Evolutionary conservation across 805 yeast genomes (phyloP).

Genomic region (Barnettozyma vustinii): DNA sequence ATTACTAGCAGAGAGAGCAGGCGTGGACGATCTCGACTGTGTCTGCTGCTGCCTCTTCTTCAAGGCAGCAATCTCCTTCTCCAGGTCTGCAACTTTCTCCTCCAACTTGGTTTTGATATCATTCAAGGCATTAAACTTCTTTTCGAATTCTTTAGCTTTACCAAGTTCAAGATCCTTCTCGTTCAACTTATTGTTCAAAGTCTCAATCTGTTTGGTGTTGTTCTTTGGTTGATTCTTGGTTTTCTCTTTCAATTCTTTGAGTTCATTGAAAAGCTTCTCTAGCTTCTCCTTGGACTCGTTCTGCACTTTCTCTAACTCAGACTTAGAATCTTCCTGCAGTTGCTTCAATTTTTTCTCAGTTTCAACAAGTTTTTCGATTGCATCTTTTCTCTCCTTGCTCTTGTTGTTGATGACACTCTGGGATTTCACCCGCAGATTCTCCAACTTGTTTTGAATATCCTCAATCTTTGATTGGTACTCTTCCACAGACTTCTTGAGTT

Average conservation of each 20-base stretch:
- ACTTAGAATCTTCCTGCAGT: constrained; percentile 8
- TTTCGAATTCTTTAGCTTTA: constrained; percentile 34
- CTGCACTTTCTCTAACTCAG: constrained; percentile 14
- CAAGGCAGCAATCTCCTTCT: constrained; percentile 10
- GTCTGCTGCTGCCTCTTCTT: constrained; percentile 6
- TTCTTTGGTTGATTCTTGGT: constrained; percentile 1
- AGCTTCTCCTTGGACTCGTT: constrained; percentile 1
- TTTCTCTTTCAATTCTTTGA: constrained; percentile 18
- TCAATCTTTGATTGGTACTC: constrained; percentile 19
- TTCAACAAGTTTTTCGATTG: constrained; percentile 15
- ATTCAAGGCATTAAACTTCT: constrained; percentile 29
- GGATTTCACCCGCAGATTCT: constrained; percentile 21
- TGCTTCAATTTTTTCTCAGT: constrained; percentile 13
- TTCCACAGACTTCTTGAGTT: constrained; percentile 28
- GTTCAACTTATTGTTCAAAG: constrained; percentile 18
- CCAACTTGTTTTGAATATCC: constrained; percentile 20
- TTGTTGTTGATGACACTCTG: constrained; percentile 24
- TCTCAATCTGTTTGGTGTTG: constrained; percentile 1
- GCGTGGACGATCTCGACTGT: not conserved
- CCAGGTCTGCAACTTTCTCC: constrained; percentile 13
- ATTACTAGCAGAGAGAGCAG: not conserved
- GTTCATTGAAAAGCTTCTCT: constrained; percentile 12
- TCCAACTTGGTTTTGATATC: constrained; percentile 32
- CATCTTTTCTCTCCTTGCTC: constrained; percentile 20
- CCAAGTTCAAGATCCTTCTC: constrained; percentile 20